These are phyloP conservation scores for Funneliformis geosporum DNA, from an alignment of 192 early-diverging fungal species.

Conservation along the genomic window DNA sequence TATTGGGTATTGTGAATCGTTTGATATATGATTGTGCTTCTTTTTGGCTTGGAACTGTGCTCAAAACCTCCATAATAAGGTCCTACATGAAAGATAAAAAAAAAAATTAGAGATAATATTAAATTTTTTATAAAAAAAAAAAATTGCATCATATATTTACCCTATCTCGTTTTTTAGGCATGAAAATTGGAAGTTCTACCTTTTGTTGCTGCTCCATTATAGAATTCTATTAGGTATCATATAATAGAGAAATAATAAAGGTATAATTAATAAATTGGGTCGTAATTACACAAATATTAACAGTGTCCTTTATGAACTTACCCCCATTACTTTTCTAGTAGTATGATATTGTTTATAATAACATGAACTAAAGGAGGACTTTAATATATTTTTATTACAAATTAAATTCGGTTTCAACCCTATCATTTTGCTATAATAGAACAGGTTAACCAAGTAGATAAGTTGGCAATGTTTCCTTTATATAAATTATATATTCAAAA, in stretches of 20 bases:
- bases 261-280: not conserved
- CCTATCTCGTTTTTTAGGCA: not conserved
- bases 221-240: not conserved
- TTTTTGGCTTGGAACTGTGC: slow-evolving; percentile 58
- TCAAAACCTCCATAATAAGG: slow-evolving; percentile 63
- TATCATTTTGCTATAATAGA: not conserved
- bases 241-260: not conserved
- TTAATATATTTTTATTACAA: not conserved
- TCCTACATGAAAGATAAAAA: slow-evolving; percentile 43
- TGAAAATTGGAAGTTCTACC: not conserved
- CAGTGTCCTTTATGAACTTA: not conserved
- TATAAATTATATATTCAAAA: too few species aligned
- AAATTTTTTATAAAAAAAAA: not conserved
- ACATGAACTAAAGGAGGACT: not conserved
- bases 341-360: not conserved
- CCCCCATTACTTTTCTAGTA: not conserved
- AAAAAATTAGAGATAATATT: not conserved
- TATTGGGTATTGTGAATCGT: slow-evolving; percentile 39
- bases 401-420: not conserved
- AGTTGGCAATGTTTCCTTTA: too few species aligned
- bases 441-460: too few species aligned
- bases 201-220: not conserved
- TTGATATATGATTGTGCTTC: slow-evolving; percentile 66
- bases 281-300: not conserved
- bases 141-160: not conserved